A percentile compares a stretch with the other conserved stretches of the same genome.
Evolutionary conservation across 1,284 basidiomycete genomes (phyloP).

Genomic region (Apiotrichum domesticum): DNA sequence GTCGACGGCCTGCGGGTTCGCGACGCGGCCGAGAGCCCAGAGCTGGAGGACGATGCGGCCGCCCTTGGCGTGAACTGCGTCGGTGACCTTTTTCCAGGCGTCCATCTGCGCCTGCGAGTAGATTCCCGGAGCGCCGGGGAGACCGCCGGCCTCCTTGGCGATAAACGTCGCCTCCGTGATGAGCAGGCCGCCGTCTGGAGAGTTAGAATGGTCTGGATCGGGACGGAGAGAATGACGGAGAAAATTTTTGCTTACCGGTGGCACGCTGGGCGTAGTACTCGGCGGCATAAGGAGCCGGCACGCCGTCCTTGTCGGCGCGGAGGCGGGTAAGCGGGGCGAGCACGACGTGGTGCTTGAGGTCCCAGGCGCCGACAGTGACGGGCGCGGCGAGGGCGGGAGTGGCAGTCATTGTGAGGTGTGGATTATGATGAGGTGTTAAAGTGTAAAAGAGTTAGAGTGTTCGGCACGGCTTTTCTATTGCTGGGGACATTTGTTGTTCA

Average conservation of each 20-base stretch:
- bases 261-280: slow-evolving; percentile 45
- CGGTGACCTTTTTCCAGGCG: slow-evolving; percentile 44
- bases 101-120: slow-evolving; percentile 31
- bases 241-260: slow-evolving; percentile 13
- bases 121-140: slow-evolving; percentile 25
- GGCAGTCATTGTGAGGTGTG: background rate
- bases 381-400: slow-evolving; percentile 23
- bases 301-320: slow-evolving; percentile 23
- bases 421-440: too few species aligned
- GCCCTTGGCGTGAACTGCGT: slow-evolving; percentile 51
- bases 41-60: slow-evolving; percentile 53
- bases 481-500: too few species aligned
- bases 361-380: slow-evolving; percentile 21
- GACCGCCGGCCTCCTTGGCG: slow-evolving; percentile 23
- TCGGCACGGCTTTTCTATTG: too few species aligned
- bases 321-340: slow-evolving; percentile 43
- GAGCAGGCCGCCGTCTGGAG: slow-evolving; percentile 32
- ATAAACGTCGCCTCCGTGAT: slow-evolving; percentile 39
- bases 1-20: slow-evolving; percentile 3
- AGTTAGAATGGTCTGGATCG: background rate
- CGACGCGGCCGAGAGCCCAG: slow-evolving; percentile 47
- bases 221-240: background rate
- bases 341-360: slow-evolving; percentile 40
- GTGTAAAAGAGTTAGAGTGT: too few species aligned
- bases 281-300: slow-evolving; percentile 25